phyloP scores from a whole-genome alignment of 2,329 filamentous ascomycete genomes.

The Phyllosticta citriasiana region DNA sequence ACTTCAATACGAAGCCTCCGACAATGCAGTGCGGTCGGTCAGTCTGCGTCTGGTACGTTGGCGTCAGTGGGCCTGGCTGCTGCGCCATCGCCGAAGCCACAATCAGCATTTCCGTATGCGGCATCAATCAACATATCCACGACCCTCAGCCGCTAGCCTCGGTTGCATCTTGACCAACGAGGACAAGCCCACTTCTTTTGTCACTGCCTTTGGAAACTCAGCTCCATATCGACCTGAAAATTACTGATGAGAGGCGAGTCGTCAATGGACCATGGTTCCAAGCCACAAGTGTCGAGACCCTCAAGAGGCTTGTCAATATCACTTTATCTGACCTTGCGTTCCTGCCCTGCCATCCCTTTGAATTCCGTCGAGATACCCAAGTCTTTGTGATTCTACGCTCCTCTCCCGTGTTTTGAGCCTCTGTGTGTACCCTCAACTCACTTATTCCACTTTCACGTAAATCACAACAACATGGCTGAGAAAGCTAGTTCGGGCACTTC shows the following conservation, averaged over 20 bases:
- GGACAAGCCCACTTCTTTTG: not conserved
- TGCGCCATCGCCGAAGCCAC: not conserved
- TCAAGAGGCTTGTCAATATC: not conserved
- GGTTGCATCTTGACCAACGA: not conserved
- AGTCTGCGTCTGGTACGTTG: not conserved
- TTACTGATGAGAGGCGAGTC: not conserved
- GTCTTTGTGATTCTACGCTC: not conserved
- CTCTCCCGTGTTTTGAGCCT: not conserved
- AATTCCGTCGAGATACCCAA: not conserved
- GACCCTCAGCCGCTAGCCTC: not conserved
- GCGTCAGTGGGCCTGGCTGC: not conserved
- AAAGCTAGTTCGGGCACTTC: conserved; percentile 9
- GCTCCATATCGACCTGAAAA: not conserved
- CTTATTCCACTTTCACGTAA: not conserved
- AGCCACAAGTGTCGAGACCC: not conserved
- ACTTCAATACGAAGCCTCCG: too few relatives aligned
- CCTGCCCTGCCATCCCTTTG: not conserved
- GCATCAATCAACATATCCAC: not conserved
- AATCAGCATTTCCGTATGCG: not conserved
- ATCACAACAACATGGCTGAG: not conserved
- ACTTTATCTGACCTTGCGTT: not conserved
- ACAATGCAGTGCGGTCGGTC: too few relatives aligned
- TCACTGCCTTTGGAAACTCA: not conserved
- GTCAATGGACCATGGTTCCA: not conserved
- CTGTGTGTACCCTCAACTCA: not conserved